These are phyloP conservation scores for Lachancea fermentati DNA, from an alignment of 805 yeast genomes.

Conservation along the genomic window DNA sequence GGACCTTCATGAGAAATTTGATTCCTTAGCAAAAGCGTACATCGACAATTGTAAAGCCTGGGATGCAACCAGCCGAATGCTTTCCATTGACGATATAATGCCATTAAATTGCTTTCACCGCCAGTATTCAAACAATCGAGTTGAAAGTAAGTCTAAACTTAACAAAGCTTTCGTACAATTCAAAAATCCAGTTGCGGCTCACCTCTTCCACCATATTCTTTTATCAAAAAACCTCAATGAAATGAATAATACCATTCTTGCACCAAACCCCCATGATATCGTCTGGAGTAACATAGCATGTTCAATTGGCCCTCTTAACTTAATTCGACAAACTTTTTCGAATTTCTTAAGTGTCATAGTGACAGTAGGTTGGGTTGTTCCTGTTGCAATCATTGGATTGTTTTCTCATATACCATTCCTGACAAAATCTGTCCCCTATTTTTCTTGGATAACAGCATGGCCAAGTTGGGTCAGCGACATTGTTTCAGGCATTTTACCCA, in stretches of 20 bases:
- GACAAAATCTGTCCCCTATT: conserved; percentile 53
- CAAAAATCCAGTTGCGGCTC: conserved; percentile 49
- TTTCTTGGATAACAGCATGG: conserved; percentile 47
- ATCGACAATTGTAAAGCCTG: too few relatives aligned
- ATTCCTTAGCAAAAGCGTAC: too few relatives aligned
- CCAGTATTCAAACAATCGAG: too few relatives aligned
- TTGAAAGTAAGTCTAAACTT: too few relatives aligned
- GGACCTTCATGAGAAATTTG: too few relatives aligned
- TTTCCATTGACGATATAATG: too few relatives aligned
- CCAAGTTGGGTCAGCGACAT: conserved; percentile 51
- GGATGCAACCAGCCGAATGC: too few relatives aligned
- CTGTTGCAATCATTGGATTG: conserved; percentile 75
- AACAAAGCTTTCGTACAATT: conserved; percentile 65
- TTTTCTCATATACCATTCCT: conserved; percentile 68
- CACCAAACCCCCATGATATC: conserved; percentile 61
- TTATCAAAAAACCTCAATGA: conserved; percentile 39
- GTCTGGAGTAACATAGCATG: conserved; percentile 60
- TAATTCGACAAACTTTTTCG: conserved; percentile 40
- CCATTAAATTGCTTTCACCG: too few relatives aligned
- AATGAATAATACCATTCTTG: conserved; percentile 41
- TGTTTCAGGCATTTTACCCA: conserved; percentile 60
- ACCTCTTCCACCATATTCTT: conserved; percentile 56
- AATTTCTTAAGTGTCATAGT: conserved; percentile 42
- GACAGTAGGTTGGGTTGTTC: conserved; percentile 68
- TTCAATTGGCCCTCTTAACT: conserved; percentile 34